Evolutionary conservation across 1,284 basidiomycete species (phyloP).

Genomic region (Coniophora puteana): DNA sequence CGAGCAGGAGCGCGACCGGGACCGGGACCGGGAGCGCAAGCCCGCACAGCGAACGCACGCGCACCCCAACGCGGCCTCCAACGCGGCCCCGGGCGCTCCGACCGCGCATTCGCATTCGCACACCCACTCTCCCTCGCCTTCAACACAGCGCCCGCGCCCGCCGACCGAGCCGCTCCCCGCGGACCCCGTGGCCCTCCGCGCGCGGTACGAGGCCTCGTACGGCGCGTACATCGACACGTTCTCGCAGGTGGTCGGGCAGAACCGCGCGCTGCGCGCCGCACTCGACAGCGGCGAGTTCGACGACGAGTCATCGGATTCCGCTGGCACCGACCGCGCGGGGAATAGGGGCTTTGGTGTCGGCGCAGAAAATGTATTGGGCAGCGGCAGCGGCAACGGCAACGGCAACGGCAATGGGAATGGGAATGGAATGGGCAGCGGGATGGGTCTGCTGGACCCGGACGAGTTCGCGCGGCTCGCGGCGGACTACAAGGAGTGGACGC

Average conservation of each 20-base stretch:
- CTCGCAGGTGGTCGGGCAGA: constrained; percentile 42
- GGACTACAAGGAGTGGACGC: constrained; percentile 38
- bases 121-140: too few species aligned
- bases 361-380: constrained; percentile 36
- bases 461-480: constrained; percentile 42
- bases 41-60: too few species aligned
- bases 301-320: too few species aligned
- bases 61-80: too few species aligned
- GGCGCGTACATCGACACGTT: constrained; percentile 45
- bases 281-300: constrained; percentile 32
- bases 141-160: constrained; percentile 20
- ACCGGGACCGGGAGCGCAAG: too few species aligned
- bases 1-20: too few species aligned
- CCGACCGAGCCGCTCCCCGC: constrained; percentile 36
- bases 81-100: too few species aligned
- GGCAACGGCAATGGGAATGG: constrained; percentile 34
- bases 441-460: constrained; percentile 52
- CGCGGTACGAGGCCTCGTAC: constrained; percentile 49
- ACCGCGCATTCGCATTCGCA: constrained; percentile 11
- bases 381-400: constrained; percentile 26
- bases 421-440: constrained; percentile 47
- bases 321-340: too few species aligned
- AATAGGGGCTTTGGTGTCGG: too few species aligned
- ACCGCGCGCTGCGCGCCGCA: constrained; percentile 39
- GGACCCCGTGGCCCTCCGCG: constrained; percentile 47